Percentiles rank a stretch among this genome's conserved stretches.
phyloP scores from a whole-genome alignment of 2,329 filamentous ascomycete genomes.

The Thelonectria discophora region DNA sequence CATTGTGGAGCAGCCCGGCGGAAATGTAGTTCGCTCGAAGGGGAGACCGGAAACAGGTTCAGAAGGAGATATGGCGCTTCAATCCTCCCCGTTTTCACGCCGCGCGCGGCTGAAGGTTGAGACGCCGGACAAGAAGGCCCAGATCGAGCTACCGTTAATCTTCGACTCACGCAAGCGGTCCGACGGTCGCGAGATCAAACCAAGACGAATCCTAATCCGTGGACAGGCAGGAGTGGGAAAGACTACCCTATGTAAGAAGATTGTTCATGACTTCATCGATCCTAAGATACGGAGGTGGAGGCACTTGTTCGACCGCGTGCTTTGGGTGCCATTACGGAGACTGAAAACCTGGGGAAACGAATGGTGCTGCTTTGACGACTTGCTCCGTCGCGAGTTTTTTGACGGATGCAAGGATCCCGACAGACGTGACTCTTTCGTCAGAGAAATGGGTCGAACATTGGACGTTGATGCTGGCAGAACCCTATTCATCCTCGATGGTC shows the following conservation, averaged over 20 bases:
- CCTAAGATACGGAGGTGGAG: constrained; percentile 18
- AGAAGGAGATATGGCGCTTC: background rate
- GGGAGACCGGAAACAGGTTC: background rate
- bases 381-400: constrained; percentile 45
- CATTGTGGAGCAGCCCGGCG: too few species aligned
- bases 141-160: background rate
- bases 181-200: background rate
- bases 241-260: background rate
- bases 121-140: background rate
- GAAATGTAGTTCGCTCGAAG: too few species aligned
- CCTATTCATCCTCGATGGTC: constrained; percentile 54
- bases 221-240: background rate
- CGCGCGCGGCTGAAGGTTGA: background rate
- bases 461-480: constrained; percentile 35
- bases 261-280: constrained; percentile 39
- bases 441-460: constrained; percentile 18
- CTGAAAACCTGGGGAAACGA: constrained; percentile 38
- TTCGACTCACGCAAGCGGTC: background rate
- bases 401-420: too few species aligned
- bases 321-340: constrained; percentile 52
- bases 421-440: too few species aligned
- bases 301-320: constrained; percentile 46
- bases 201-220: background rate
- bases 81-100: background rate
- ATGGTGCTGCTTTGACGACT: constrained; percentile 37